Evolutionary conservation across 306 rosid species (phyloP).

Genomic region (Chamaecrista fasciculata): DNA sequence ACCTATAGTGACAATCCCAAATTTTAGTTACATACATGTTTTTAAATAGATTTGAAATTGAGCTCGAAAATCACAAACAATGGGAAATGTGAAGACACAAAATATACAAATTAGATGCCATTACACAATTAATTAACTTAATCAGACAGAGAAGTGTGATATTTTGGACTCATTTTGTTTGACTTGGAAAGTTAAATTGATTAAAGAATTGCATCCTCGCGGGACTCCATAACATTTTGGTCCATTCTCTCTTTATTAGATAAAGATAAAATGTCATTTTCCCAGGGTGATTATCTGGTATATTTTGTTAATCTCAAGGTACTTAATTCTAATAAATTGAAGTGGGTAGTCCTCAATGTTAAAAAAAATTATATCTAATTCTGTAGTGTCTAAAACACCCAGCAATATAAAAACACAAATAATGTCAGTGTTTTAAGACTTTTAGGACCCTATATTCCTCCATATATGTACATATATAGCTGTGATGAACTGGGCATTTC

Average conservation of each 20-base stretch:
- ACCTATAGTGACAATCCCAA: no score
- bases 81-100: no score
- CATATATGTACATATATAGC: not conserved
- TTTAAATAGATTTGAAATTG: no score
- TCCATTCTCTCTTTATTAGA: slow-evolving; percentile 3
- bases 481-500: slow-evolving; percentile 1
- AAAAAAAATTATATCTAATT: not conserved
- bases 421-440: not conserved
- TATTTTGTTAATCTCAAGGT: slow-evolving; percentile 33
- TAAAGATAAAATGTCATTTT: slow-evolving; percentile 23
- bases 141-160: not conserved
- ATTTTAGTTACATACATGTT: no score
- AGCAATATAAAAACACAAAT: slow-evolving; percentile 8
- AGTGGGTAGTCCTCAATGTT: slow-evolving; percentile 22
- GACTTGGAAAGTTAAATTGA: slow-evolving; percentile 35
- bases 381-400: not conserved
- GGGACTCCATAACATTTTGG: slow-evolving; percentile 22
- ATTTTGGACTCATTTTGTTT: slow-evolving; percentile 40
- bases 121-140: no score
- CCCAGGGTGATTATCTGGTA: slow-evolving; percentile 22
- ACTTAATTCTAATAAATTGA: not conserved
- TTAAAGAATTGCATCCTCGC: slow-evolving; percentile 26
- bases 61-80: no score
- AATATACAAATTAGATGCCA: no score
- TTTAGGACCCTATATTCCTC: slow-evolving; percentile 20